Evolutionary conservation across 2,329 filamentous ascomycete genomes (phyloP), one percentile per base, ranked within the genome.

Genomic region (Colletotrichum sp.): DNA sequence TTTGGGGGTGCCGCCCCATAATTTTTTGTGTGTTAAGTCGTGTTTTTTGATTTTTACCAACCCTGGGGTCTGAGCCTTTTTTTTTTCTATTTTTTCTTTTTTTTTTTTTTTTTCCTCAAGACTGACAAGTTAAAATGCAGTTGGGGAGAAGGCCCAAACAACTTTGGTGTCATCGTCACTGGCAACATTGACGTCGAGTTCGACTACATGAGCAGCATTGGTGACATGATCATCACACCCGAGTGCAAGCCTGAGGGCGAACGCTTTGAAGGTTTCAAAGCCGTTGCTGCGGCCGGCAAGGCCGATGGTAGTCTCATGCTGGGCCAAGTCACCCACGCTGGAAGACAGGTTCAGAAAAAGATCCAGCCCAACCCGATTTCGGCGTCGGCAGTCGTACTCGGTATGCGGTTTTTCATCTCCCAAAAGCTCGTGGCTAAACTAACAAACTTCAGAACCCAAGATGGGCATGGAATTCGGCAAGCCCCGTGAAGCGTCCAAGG

Each of bases 141-240:
- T 21, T 94, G 91, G 91, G 92, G 92, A 3, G 88, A 92, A 78
- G 90, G 89, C 28, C 70, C 73, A 24, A 72, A 77, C 64, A 86
- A 83, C 15, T 86, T 87, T 62, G 91, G 91, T 13, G 78, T 91
- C 30, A 90, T 93, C 73, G 81, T 93, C 2, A 92, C 91, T 0
- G 92, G 92, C 58, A 94, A 94, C 82, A 85, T 93, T 75, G 91
- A 93, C 88, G 87, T 93, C 60, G 90, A 92, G 64, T 90, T 89
- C 77, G 90, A 91, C 66, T 87, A 91, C 68, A 83, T 93, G 3
- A 90, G 92, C 77, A 86, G 85, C 7, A 79, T 87, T 4, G 91
- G 91, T 10, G 91, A 93, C 81, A 84, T 85, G 1, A 91, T 94
- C 79, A 90, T 94, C 58, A 89, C 91, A 1, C 83, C 83, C 10